Conservation (phyloP, 192 early-diverging fungal species). For the Paraglomus occultum region DNA sequence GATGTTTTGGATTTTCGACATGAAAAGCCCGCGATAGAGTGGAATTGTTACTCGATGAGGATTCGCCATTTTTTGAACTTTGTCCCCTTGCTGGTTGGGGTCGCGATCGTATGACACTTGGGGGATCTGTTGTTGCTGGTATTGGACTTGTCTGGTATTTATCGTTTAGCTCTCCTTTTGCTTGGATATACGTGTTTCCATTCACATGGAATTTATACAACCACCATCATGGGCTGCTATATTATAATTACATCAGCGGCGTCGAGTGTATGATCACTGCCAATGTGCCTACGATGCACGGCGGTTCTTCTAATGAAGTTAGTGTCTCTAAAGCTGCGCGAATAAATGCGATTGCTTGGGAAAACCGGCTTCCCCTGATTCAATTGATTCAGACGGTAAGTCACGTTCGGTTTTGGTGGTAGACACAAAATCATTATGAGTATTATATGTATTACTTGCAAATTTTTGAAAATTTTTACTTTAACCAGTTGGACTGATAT, state of each 20-base stretch:
- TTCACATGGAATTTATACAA: background rate
- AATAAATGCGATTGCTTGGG: slow-evolving; percentile 51
- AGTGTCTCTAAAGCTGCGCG: slow-evolving; percentile 54
- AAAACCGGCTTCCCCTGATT: slow-evolving; percentile 59
- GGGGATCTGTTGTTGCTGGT: slow-evolving; percentile 62
- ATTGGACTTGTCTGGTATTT: slow-evolving; percentile 63
- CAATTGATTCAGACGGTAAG: slow-evolving; percentile 58
- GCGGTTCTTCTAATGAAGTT: slow-evolving; percentile 61
- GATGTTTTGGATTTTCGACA: too few species aligned
- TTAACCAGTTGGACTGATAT: background rate
- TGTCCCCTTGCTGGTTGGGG: slow-evolving; percentile 60
- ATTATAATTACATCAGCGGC: slow-evolving; percentile 34
- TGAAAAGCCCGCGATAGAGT: slow-evolving; percentile 55
- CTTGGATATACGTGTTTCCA: background rate
- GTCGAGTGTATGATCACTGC: slow-evolving; percentile 57
- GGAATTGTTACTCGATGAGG: slow-evolving; percentile 59
- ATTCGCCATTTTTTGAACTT: slow-evolving; percentile 63
- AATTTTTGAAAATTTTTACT: background rate
- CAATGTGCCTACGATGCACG: slow-evolving; percentile 58
- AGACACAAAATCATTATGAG: background rate
- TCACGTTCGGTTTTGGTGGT: background rate
- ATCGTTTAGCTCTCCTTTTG: background rate
- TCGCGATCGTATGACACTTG: slow-evolving; percentile 63
- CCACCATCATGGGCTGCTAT: background rate
- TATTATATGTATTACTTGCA: background rate